These are phyloP conservation scores for Penicillium paneum DNA, from an alignment of 2,329 filamentous ascomycete genomes.

Conservation along the genomic window DNA sequence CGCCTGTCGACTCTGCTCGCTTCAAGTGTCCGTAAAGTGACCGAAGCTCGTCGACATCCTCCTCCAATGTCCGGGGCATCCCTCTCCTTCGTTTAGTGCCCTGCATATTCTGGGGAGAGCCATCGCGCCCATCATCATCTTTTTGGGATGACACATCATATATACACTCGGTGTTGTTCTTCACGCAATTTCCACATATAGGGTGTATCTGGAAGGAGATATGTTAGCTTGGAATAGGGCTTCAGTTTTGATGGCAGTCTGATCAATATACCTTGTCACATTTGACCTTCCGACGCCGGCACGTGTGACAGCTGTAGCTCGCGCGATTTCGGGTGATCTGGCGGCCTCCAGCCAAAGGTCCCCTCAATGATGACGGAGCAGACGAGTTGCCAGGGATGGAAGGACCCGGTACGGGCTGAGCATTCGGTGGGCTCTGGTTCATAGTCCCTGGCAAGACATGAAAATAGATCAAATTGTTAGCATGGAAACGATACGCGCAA, in stretches of 20 bases:
- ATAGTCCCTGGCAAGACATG: slow-evolving; percentile 9
- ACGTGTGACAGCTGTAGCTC: slow-evolving; percentile 48
- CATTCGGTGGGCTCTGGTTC: slow-evolving; percentile 11
- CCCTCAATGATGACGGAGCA: slow-evolving; percentile 11
- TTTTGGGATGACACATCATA: slow-evolving; percentile 39
- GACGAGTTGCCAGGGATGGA: slow-evolving; percentile 4
- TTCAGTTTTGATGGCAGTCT: too few species aligned
- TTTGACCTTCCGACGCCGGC: slow-evolving; percentile 48
- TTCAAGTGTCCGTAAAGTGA: slow-evolving; percentile 31
- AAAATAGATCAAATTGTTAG: background rate
- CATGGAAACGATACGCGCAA: background rate
- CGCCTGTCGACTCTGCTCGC: slow-evolving; percentile 24
- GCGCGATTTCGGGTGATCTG: slow-evolving; percentile 49
- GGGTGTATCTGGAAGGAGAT: slow-evolving; percentile 40
- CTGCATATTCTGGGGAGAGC: slow-evolving; percentile 19
- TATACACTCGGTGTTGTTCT: slow-evolving; percentile 43
- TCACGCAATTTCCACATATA: slow-evolving; percentile 45
- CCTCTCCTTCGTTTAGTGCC: slow-evolving; percentile 39
- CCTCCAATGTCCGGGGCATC: slow-evolving; percentile 26
- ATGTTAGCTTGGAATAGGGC: background rate
- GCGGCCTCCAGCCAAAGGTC: slow-evolving; percentile 30
- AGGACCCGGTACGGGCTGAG: slow-evolving; percentile 5
- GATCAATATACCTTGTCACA: slow-evolving; percentile 40
- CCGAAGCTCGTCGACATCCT: slow-evolving; percentile 34
- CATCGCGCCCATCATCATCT: slow-evolving; percentile 14